Evolutionary conservation across 495 filamentous ascomycete species (phyloP).

Genomic region (Zalerion maritima): DNA sequence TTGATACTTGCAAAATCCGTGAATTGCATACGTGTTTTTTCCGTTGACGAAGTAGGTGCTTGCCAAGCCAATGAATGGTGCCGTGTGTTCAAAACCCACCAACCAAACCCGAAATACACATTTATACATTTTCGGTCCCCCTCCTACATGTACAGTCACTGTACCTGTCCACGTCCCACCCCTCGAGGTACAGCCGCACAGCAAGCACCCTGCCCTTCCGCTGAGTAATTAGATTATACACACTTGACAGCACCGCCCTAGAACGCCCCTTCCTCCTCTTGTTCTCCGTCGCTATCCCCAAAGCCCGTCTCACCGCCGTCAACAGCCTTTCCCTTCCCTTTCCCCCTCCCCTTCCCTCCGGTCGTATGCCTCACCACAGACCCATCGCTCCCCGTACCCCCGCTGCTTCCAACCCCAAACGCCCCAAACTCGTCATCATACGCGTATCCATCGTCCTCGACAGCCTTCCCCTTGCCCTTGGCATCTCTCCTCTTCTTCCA

Average conservation of each 20-base stretch:
- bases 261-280: slow-evolving; percentile 19
- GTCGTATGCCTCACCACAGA: not conserved
- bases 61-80: no score
- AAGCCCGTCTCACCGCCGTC: slow-evolving; percentile 13
- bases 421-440: slow-evolving; percentile 22
- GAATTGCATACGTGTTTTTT: no score
- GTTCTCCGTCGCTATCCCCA: slow-evolving; percentile 18
- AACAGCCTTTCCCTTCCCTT: slow-evolving; percentile 37
- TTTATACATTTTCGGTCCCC: no score
- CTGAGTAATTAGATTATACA: not conserved
- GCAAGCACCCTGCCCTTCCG: slow-evolving; percentile 2
- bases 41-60: no score
- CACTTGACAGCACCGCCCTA: not conserved
- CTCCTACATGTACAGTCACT: no score
- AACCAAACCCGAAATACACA: no score
- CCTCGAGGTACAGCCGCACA: slow-evolving; percentile 6
- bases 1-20: no score
- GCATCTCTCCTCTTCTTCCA: slow-evolving; percentile 15
- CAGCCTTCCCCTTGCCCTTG: slow-evolving; percentile 26
- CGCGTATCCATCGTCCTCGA: slow-evolving; percentile 28
- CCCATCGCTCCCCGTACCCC: slow-evolving; percentile 7
- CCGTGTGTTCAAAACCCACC: no score
- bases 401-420: slow-evolving; percentile 9
- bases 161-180: slow-evolving; percentile 16
- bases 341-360: slow-evolving; percentile 15